Conservation (phyloP, 78 protist genomes). For the slime mould (Dictyostelium discoideum) region DNA sequence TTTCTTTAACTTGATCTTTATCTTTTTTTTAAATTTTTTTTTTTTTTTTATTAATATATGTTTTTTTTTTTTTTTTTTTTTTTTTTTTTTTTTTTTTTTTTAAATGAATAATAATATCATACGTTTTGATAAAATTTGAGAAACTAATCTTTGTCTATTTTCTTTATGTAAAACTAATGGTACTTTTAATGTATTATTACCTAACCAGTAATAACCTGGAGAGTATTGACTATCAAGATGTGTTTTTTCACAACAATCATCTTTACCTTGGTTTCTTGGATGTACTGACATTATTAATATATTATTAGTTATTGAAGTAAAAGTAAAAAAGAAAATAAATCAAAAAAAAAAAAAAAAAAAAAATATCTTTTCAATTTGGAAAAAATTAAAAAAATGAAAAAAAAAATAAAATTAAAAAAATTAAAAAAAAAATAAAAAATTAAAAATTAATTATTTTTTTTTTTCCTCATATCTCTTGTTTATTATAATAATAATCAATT, state of each 20-base stretch:
- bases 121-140: conserved; percentile 34
- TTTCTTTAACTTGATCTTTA: conserved; percentile 6
- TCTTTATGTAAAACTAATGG: conserved; percentile 62
- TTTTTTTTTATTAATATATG: neutral
- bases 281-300: neutral
- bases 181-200: conserved; percentile 80
- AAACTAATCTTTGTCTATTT: conserved; percentile 70
- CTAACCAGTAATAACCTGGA: conserved; percentile 81
- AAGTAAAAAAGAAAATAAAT: neutral
- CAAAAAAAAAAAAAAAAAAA: neutral
- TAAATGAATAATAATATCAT: neutral
- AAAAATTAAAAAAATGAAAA: neutral
- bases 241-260: conserved; percentile 52
- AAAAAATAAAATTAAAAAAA: neutral
- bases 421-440: neutral
- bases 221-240: conserved; percentile 53
- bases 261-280: conserved; percentile 5
- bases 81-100: neutral
- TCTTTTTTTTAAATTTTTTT: conserved; percentile 1
- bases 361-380: neutral
- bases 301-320: neutral
- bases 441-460: neutral
- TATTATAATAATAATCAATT: neutral
- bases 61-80: neutral
- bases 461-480: neutral